Conservation (phyloP, 495 filamentous ascomycete species). For the Astrothelium subdiscretum region DNA sequence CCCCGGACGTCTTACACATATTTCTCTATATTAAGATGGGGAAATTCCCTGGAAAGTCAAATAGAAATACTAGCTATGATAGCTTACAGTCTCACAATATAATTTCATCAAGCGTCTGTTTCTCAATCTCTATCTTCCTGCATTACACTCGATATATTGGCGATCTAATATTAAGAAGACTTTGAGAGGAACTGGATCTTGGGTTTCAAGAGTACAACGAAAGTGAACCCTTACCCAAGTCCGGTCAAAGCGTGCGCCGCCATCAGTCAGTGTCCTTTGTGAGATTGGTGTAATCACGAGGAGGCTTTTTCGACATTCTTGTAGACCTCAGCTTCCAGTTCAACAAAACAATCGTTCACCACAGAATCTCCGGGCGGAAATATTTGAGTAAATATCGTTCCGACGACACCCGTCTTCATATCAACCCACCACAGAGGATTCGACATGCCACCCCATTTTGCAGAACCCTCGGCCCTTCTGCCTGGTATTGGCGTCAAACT, state of each 20-base stretch:
- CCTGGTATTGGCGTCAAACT: constrained; percentile 18
- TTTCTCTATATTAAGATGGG: too few species aligned
- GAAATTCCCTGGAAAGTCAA: too few species aligned
- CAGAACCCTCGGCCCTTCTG: constrained; percentile 21
- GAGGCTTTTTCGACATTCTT: not conserved
- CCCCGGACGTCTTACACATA: too few species aligned
- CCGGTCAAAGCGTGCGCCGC: not conserved
- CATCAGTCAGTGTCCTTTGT: not conserved
- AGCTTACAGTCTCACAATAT: too few species aligned
- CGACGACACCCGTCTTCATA: constrained; percentile 8
- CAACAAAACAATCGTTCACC: constrained; percentile 8
- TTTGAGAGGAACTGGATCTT: too few species aligned
- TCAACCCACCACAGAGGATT: constrained; percentile 26
- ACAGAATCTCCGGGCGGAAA: constrained; percentile 13
- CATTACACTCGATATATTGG: too few species aligned
- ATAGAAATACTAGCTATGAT: too few species aligned
- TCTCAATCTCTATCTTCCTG: too few species aligned
- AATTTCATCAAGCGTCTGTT: too few species aligned
- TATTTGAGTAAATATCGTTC: constrained; percentile 15
- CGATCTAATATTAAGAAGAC: too few species aligned
- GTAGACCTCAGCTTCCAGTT: constrained; percentile 12
- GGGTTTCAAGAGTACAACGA: too few species aligned
- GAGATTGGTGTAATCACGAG: not conserved
- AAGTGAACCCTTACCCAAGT: not conserved
- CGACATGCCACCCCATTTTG: constrained; percentile 25